These are phyloP conservation scores for Trichoderma sp. DNA, from an alignment of 2,329 filamentous ascomycete species.

Conservation along the genomic window DNA sequence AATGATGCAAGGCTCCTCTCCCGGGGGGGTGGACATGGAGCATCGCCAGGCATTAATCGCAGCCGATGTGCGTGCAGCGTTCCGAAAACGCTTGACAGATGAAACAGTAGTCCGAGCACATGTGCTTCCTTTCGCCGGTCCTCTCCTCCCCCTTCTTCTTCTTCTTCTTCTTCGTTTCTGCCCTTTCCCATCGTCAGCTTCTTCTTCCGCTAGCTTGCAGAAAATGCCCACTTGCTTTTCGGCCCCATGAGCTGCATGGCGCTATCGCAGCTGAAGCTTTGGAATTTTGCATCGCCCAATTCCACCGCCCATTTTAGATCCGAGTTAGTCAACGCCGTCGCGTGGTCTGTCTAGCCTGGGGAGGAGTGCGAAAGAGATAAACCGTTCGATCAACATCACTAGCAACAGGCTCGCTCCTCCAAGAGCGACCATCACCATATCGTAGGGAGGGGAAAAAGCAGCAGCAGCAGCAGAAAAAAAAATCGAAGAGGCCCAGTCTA, in stretches of 20 bases:
- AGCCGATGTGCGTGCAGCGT: constrained; percentile 7
- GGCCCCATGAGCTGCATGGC: constrained; percentile 6
- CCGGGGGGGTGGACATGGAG: no score
- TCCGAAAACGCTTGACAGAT: constrained; percentile 5
- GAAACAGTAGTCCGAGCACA: background rate
- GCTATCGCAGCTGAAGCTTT: constrained; percentile 19
- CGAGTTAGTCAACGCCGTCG: background rate
- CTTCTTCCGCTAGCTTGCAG: background rate
- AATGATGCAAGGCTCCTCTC: background rate
- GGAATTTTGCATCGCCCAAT: background rate
- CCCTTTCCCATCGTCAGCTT: background rate
- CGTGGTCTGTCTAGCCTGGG: background rate
- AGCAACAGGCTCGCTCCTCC: background rate
- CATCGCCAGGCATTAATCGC: background rate
- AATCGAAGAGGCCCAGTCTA: background rate
- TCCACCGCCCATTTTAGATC: background rate
- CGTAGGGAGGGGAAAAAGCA: background rate
- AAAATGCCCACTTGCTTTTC: background rate
- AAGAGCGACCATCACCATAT: constrained; percentile 13
- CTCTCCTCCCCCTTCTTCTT: background rate
- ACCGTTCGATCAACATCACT: background rate
- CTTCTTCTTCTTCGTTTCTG: background rate
- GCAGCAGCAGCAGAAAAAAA: background rate
- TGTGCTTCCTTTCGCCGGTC: background rate
- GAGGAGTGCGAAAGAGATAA: background rate